A percentile compares a stretch with the other conserved stretches of the same genome.
These are phyloP conservation scores for Bipolaris bicolor DNA, from an alignment of 2,329 filamentous ascomycete species.

Conservation along the genomic window DNA sequence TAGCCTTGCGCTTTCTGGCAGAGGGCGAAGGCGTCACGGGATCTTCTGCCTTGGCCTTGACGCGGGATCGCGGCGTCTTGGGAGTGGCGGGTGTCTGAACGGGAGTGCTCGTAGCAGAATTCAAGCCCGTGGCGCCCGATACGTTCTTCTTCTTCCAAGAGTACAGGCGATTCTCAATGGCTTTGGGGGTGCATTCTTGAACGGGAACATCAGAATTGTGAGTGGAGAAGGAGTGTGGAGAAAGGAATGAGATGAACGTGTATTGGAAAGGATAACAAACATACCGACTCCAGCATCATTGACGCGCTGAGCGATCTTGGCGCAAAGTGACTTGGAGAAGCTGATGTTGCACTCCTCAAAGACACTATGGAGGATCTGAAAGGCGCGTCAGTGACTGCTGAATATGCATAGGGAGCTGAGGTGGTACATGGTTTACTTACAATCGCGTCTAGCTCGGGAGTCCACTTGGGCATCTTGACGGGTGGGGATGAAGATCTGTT, in stretches of 20 bases:
- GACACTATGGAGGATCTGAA: conserved; percentile 29
- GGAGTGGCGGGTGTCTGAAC: neutral
- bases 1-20: neutral
- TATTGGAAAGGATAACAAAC: neutral
- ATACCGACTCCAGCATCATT: conserved; percentile 12
- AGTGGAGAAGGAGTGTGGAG: neutral
- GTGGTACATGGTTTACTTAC: conserved; percentile 14
- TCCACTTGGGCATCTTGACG: conserved; percentile 30
- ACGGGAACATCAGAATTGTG: neutral
- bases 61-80: neutral
- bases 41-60: conserved; percentile 8
- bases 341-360: conserved; percentile 20
- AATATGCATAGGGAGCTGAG: no score
- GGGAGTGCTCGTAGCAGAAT: neutral
- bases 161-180: conserved; percentile 32
- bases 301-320: conserved; percentile 21
- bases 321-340: conserved; percentile 19
- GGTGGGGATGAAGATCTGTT: neutral
- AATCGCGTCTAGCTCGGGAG: conserved; percentile 25
- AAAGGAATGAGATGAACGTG: neutral
- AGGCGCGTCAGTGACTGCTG: conserved; percentile 3
- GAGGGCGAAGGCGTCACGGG: neutral
- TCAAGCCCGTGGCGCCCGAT: neutral
- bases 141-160: conserved; percentile 28
- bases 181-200: conserved; percentile 37